Evolutionary conservation across 2,329 filamentous ascomycete genomes (phyloP), one percentile per base, ranked within the genome.

Genomic region (Madurella fahalii): DNA sequence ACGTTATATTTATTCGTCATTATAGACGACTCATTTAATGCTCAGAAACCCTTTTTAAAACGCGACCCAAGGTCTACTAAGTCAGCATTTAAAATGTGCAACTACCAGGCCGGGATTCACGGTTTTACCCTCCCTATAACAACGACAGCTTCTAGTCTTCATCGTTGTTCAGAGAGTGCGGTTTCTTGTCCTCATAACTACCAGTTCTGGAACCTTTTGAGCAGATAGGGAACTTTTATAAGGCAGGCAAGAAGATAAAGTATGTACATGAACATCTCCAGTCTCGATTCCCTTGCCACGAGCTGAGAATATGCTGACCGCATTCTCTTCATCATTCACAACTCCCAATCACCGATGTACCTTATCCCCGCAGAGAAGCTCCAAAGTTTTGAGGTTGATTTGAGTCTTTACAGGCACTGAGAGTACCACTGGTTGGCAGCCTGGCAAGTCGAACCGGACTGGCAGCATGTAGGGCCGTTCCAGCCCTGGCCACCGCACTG

Each of bases 401-500:
- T 20, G n/a, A n/a, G 12, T 34, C 17, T 8, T 60, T 59, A 65
- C 43, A 61, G 53, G 57, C 68, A 65, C 54, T 67, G 64, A 9
- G 65, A 68, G 52, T 69, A 69, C 58, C 64, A 70, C 47, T 65
- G 54, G 59, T 71, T 72, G 5, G 54, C 44, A 32, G 51, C 53
- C 51, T 64, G 58, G 63, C 69, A 72, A 15, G 65, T 67, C 8
- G 61, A 57, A 8, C 69, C 68, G 20, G 66, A 66, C 34, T 61
- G 52, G 60, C 69, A 71, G 65, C 69, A 71, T 2, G 58, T 68
- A 12, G 69, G 32, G 30, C 69, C 69, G 9, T 45, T 63, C 64
- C 63, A 71, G 30, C 67, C 68, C 34, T 61, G 53, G 8, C 69
- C 69, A 48, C 69, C 69, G 52, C 69, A 72, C 56, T 71, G 69